Conservation (phyloP, 2,329 filamentous ascomycete genomes). For the Triangularia setosa region DNA sequence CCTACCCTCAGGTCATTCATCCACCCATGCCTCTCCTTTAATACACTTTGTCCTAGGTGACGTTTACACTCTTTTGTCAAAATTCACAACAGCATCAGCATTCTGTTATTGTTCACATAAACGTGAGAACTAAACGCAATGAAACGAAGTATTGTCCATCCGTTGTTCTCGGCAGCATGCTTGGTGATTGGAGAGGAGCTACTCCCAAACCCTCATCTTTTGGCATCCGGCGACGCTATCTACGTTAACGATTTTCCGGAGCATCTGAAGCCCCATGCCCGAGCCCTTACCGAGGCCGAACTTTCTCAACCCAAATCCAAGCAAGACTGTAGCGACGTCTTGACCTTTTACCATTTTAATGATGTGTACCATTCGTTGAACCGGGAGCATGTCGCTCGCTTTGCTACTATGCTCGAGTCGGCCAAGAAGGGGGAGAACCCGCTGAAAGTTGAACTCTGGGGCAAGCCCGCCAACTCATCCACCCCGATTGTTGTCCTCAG, state of each 20-base stretch:
- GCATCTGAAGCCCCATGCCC: background rate
- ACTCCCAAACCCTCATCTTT: background rate
- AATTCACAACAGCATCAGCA: background rate
- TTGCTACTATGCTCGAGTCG: background rate
- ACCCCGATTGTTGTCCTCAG: conserved; percentile 1
- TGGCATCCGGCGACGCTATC: background rate
- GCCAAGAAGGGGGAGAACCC: background rate
- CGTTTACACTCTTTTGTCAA: background rate
- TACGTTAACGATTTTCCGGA: background rate
- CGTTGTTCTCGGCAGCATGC: background rate
- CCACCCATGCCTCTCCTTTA: background rate
- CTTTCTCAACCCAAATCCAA: background rate
- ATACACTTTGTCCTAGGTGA: background rate
- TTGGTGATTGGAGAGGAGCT: background rate
- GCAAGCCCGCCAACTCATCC: background rate
- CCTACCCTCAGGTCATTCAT: background rate
- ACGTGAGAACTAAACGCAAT: background rate
- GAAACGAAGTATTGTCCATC: background rate
- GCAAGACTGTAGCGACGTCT: background rate
- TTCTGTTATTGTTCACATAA: background rate
- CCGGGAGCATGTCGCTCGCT: background rate
- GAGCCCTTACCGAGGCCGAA: background rate
- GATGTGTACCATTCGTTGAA: background rate
- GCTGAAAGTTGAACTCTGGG: background rate
- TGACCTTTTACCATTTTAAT: conserved; percentile 7